Base-by-base conservation (phyloP, 1,284 basidiomycete species). In the Mycena citricolor region DNA sequence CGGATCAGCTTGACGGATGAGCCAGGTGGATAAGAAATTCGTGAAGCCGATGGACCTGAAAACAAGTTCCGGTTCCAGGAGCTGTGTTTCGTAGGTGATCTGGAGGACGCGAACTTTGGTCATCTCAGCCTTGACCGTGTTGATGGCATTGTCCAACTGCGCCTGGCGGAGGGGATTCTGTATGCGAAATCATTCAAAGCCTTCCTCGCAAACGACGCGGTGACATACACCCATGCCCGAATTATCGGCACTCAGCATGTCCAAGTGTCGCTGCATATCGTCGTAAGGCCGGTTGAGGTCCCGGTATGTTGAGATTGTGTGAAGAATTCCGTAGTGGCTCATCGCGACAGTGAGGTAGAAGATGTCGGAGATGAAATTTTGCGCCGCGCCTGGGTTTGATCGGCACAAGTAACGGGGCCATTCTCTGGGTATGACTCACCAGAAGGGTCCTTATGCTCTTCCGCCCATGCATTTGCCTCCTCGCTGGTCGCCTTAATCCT, bases 311-410 rank as follows among this genome's bases (percentile, higher is more conserved):
- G 82, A 81, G 34, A 94, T 83, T 0, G 90, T 90, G 60, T 81
- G 85, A 56, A 86, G 74, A 47, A 90, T 79, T 1, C 93, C 94
- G 43, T 92, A 85, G 63, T 97, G 93, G 48, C 87, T 85, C 69
- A 86, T 85, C 0, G 90, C 83, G 47, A 90, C 77, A 8, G 85
- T 76, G 28, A 98, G 73, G 71, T 89, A 98, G 71, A 97, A 99
- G 10, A 97, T 81, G 42, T 98, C 88, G 1, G 94, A 94, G 54
- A 99, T 94, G 67, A 99, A 99, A 64, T 97, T 97, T 2, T 88
- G 77, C 5, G 77, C 52, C 31, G 76, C 61, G 11, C 70, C 78
- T 78, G 55, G 34, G 29, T 17, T 16, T 43, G 46, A 47, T 25
- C 16, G 44, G 49, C 7, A 36, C 54, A 39, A 33, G 35, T 13